phyloP scores from a whole-genome alignment of 2,329 filamentous ascomycete species.

The Trichoderma sp. region DNA sequence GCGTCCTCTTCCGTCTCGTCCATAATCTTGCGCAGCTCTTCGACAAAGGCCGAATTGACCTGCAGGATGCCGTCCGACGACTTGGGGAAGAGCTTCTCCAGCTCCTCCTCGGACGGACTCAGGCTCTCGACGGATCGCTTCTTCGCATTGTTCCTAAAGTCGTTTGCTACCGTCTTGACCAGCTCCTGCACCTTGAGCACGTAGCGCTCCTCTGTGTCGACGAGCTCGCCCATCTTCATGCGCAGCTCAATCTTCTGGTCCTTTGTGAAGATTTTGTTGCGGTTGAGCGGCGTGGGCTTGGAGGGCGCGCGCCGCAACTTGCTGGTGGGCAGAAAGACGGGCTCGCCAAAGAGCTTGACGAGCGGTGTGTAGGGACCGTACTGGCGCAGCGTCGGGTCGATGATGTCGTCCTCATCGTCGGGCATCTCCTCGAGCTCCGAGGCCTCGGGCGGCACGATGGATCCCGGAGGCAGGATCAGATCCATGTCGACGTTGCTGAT shows the following conservation, averaged over 20 bases:
- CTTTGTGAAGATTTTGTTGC: constrained; percentile 74
- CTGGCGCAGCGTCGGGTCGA: constrained; percentile 65
- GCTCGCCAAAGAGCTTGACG: constrained; percentile 77
- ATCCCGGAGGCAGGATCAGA: constrained; percentile 77
- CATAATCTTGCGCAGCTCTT: constrained; percentile 73
- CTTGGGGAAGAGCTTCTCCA: constrained; percentile 77
- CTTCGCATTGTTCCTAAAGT: constrained; percentile 73
- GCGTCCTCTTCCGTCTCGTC: constrained; percentile 83
- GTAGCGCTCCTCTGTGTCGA: constrained; percentile 94
- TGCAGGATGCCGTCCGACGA: constrained; percentile 80
- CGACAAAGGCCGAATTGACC: constrained; percentile 78
- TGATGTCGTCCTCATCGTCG: constrained; percentile 66
- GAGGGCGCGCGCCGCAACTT: constrained; percentile 84
- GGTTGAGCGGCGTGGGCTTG: constrained; percentile 77
- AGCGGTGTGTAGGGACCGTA: constrained; percentile 79
- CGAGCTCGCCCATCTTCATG: constrained; percentile 84
- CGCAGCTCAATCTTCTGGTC: constrained; percentile 83
- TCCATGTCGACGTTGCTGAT: constrained; percentile 87
- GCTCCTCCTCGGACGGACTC: constrained; percentile 71
- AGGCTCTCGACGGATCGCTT: constrained; percentile 60
- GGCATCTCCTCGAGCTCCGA: constrained; percentile 62
- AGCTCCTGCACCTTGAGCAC: constrained; percentile 84
- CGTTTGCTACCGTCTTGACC: constrained; percentile 76
- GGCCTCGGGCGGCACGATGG: constrained; percentile 66
- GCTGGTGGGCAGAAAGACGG: constrained; percentile 83